A percentile compares a stretch with the other conserved stretches of the same genome.
phyloP scores from a whole-genome alignment of 805 yeast species.

The Kodamaea lidongshanica region DNA sequence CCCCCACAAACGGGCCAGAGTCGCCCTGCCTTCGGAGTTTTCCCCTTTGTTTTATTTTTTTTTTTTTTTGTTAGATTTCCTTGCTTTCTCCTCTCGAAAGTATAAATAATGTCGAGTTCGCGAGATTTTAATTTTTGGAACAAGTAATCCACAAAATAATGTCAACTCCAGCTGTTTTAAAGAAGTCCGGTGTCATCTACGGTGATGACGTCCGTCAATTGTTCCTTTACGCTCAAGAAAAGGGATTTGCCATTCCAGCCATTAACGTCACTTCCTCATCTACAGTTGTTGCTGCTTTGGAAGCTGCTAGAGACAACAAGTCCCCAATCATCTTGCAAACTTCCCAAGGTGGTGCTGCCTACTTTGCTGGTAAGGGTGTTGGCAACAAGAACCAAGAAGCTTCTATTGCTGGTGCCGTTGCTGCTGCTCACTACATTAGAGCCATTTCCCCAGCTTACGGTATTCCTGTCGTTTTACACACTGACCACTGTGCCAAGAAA shows the following conservation, averaged over 20 bases:
- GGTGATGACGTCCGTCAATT: conserved; percentile 90
- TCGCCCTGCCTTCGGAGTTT: conserved; percentile 10
- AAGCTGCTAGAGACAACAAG: conserved; percentile 44
- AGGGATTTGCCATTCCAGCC: conserved; percentile 96
- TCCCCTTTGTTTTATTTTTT: conserved; percentile 2
- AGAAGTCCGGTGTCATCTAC: conserved; percentile 94
- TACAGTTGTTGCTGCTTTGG: conserved; percentile 59
- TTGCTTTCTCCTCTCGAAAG: not conserved
- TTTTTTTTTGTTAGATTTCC: conserved; percentile 1
- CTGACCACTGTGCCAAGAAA: conserved; percentile 99
- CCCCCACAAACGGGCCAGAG: too few species aligned
- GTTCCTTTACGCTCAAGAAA: conserved; percentile 87
- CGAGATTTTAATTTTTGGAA: not conserved
- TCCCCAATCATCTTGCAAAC: conserved; percentile 96
- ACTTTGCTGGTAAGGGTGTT: conserved; percentile 99
- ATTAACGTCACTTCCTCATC: conserved; percentile 97
- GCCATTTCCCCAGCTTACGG: conserved; percentile 94
- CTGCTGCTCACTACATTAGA: conserved; percentile 98
- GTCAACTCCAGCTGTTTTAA: conserved; percentile 70
- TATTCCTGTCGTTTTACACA: conserved; percentile 93
- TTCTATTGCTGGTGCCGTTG: conserved; percentile 88
- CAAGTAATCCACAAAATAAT: conserved; percentile 21
- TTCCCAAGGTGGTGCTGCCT: conserved; percentile 99
- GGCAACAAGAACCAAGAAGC: conserved; percentile 90
- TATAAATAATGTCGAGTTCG: conserved; percentile 4